Evolutionary conservation across 1,284 basidiomycete species (phyloP).

Genomic region (Porodaedalea pini): DNA sequence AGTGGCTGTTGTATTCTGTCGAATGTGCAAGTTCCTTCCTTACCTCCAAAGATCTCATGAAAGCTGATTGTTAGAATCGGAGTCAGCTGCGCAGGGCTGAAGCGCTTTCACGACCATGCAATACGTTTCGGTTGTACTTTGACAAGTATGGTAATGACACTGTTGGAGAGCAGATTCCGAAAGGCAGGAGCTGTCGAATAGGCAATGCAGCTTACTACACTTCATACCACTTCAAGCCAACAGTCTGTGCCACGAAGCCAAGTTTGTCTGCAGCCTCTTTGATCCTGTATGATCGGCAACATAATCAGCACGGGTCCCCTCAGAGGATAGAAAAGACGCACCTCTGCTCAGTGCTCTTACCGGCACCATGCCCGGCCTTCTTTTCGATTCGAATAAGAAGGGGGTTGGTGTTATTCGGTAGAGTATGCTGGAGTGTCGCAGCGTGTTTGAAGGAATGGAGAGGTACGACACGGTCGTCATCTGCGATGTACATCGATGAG

Average conservation of each 20-base stretch:
- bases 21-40: no score
- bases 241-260: conserved; percentile 66
- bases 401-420: conserved; percentile 63
- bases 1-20: no score
- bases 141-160: not conserved
- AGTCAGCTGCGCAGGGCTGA: no score
- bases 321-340: conserved; percentile 28
- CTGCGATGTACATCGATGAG: conserved; percentile 34
- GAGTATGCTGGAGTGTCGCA: conserved; percentile 65
- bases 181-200: not conserved
- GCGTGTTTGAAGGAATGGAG: conserved; percentile 80
- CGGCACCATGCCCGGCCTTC: conserved; percentile 78
- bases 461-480: conserved; percentile 81
- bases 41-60: no score
- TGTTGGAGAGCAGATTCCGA: not conserved
- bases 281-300: conserved; percentile 43
- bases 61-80: no score
- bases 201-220: conserved; percentile 1
- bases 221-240: conserved; percentile 46
- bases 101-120: no score
- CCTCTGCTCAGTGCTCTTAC: conserved; percentile 75
- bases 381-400: conserved; percentile 72
- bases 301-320: conserved; percentile 5
- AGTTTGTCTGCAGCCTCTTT: conserved; percentile 73
- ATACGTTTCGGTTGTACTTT: no score